Percentiles rank a stretch among this genome's conserved stretches.
These are phyloP conservation scores for Phlebopus sp. DNA, from an alignment of 1,284 basidiomycete genomes.

Conservation along the genomic window DNA sequence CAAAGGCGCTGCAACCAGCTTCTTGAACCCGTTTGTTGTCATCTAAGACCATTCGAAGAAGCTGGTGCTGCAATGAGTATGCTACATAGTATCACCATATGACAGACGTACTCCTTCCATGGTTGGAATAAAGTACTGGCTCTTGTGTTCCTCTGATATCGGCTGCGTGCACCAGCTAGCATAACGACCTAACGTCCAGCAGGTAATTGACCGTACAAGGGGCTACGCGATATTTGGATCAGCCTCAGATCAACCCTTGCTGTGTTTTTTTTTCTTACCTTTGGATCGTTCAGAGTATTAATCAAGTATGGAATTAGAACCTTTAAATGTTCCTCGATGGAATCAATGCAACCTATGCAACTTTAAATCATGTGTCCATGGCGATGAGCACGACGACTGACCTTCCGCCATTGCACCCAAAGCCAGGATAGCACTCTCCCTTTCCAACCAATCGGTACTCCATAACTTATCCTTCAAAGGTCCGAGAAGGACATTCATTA, in stretches of 20 bases:
- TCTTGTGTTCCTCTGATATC: constrained; percentile 81
- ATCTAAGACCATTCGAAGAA: constrained; percentile 97
- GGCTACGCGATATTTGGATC: constrained; percentile 51
- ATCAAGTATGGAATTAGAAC: constrained; percentile 92
- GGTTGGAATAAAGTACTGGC: constrained; percentile 90
- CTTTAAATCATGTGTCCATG: constrained; percentile 6
- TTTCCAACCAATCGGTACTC: constrained; percentile 90
- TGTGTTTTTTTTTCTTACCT: constrained; percentile 49
- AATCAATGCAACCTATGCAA: constrained; percentile 86
- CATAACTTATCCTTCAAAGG: constrained; percentile 94
- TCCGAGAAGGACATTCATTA: constrained; percentile 86
- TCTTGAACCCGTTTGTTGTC: constrained; percentile 99
- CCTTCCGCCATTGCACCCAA: constrained; percentile 98
- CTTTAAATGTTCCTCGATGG: constrained; percentile 91
- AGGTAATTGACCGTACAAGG: constrained; percentile 96
- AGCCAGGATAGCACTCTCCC: constrained; percentile 95
- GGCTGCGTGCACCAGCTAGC: constrained; percentile 93
- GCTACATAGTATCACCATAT: constrained; percentile 3
- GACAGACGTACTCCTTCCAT: constrained; percentile 87
- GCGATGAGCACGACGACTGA: constrained; percentile 33
- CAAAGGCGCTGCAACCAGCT: constrained; percentile 98
- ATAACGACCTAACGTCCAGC: constrained; percentile 99
- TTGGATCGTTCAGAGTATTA: constrained; percentile 86
- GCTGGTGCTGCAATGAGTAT: constrained; percentile 42
- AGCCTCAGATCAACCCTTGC: not conserved